Conservation (phyloP, 2,329 filamentous ascomycete genomes). For the Aurifilum marmelostoma region DNA sequence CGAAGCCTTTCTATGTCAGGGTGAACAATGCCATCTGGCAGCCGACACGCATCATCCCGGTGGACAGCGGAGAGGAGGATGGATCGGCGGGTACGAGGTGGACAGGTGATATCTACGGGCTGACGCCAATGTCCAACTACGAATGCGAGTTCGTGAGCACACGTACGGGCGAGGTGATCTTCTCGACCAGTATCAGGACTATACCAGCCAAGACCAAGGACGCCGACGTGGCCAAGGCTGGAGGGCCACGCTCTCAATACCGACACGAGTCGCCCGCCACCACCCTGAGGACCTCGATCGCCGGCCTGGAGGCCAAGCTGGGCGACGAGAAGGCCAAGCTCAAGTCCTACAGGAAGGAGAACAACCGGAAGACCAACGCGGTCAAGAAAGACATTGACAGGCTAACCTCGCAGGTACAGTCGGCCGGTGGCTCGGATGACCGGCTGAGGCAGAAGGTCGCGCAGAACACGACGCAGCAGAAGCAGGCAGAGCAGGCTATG, state of each 20-base stretch:
- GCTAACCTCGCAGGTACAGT: conserved; percentile 66
- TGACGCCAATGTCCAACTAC: conserved; percentile 75
- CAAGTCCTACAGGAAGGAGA: conserved; percentile 74
- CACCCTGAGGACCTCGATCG: conserved; percentile 76
- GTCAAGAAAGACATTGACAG: conserved; percentile 76
- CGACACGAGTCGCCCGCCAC: conserved; percentile 77
- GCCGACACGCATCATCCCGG: conserved; percentile 69
- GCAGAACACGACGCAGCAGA: conserved; percentile 75
- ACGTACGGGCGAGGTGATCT: conserved; percentile 66
- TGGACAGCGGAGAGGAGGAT: conserved; percentile 43
- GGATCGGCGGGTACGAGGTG: conserved; percentile 56
- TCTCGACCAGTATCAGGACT: conserved; percentile 73
- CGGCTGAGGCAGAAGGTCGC: conserved; percentile 74
- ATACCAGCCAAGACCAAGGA: conserved; percentile 51
- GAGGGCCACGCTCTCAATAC: conserved; percentile 59
- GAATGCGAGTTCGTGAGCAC: conserved; percentile 77
- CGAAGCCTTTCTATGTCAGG: conserved; percentile 77
- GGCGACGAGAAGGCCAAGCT: conserved; percentile 70
- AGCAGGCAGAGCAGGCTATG: conserved; percentile 53
- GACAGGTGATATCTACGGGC: conserved; percentile 71
- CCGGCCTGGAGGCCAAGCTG: conserved; percentile 70
- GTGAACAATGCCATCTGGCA: conserved; percentile 82
- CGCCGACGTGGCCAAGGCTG: conserved; percentile 41
- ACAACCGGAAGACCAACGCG: conserved; percentile 68
- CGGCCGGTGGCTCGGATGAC: conserved; percentile 74